These are phyloP conservation scores for Candida anutae DNA, from an alignment of 1,139 yeast genomes.

Conservation along the genomic window DNA sequence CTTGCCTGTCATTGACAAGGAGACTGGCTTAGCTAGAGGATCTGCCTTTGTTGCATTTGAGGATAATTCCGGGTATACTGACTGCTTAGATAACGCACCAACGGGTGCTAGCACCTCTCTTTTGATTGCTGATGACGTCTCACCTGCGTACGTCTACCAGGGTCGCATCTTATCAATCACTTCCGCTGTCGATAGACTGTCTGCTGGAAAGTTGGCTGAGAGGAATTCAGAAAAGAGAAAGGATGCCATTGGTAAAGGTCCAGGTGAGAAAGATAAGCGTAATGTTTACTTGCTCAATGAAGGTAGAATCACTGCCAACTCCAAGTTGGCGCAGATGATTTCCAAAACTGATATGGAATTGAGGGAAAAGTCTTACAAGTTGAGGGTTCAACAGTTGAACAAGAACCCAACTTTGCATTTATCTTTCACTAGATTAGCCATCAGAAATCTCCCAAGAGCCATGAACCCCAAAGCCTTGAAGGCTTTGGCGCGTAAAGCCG, in stretches of 20 bases:
- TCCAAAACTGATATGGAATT: conserved; percentile 73
- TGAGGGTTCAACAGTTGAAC: conserved; percentile 84
- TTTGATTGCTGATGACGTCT: conserved; percentile 85
- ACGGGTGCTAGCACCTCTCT: conserved; percentile 67
- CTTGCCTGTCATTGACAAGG: conserved; percentile 82
- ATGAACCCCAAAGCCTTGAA: conserved; percentile 84
- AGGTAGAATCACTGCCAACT: conserved; percentile 80
- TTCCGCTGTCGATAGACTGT: conserved; percentile 79
- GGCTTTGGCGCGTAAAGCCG: conserved; percentile 89
- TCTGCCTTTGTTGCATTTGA: conserved; percentile 90
- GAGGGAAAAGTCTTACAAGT: conserved; percentile 78
- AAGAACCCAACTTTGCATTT: conserved; percentile 87
- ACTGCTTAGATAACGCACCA: conserved; percentile 76
- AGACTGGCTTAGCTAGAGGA: conserved; percentile 83
- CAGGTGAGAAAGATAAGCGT: conserved; percentile 75
- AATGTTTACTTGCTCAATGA: conserved; percentile 82
- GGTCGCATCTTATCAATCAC: conserved; percentile 83
- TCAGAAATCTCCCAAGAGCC: conserved; percentile 88
- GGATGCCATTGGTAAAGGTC: conserved; percentile 72
- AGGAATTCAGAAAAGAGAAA: conserved; percentile 67
- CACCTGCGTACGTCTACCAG: conserved; percentile 82
- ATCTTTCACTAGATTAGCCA: conserved; percentile 87
- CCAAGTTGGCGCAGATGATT: conserved; percentile 67
- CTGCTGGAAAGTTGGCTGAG: conserved; percentile 73
- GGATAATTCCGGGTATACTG: conserved; percentile 51